Percentiles rank a stretch among this genome's conserved stretches.
Evolutionary conservation across 495 filamentous ascomycete genomes (phyloP).

Genomic region (Trichoderma reesei): DNA sequence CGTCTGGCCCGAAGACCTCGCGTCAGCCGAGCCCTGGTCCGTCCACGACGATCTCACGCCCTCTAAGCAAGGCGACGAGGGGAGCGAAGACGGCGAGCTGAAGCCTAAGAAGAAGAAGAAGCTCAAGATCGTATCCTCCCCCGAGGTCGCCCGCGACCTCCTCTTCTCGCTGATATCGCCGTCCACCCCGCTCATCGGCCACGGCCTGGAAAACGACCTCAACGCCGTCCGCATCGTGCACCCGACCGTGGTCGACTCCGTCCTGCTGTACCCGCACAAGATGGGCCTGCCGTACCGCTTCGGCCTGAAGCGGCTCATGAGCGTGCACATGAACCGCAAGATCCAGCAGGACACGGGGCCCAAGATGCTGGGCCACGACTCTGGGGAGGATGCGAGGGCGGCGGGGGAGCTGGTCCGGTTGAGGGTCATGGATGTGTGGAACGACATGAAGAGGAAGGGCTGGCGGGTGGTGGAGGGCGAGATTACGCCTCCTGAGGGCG

Average conservation of each 20-base stretch:
- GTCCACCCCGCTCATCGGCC: slow-evolving; percentile 74
- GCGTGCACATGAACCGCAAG: slow-evolving; percentile 51
- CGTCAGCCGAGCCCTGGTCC: slow-evolving; percentile 53
- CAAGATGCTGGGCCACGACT: slow-evolving; percentile 62
- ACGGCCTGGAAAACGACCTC: slow-evolving; percentile 92
- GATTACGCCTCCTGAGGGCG: slow-evolving; percentile 36
- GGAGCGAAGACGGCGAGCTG: slow-evolving; percentile 14
- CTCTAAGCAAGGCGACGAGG: slow-evolving; percentile 12
- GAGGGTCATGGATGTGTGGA: slow-evolving; percentile 57
- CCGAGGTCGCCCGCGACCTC: slow-evolving; percentile 58
- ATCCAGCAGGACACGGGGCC: slow-evolving; percentile 66
- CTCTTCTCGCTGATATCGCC: slow-evolving; percentile 63
- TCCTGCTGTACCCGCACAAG: slow-evolving; percentile 70
- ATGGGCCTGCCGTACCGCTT: slow-evolving; percentile 65
- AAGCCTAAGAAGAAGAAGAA: slow-evolving; percentile 17
- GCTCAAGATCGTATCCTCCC: slow-evolving; percentile 62
- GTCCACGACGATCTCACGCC: slow-evolving; percentile 14
- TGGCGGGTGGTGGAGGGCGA: slow-evolving; percentile 49
- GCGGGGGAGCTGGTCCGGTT: slow-evolving; percentile 76
- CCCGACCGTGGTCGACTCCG: slow-evolving; percentile 74
- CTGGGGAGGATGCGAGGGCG: slow-evolving; percentile 75
- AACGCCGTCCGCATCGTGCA: slow-evolving; percentile 77
- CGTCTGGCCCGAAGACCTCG: slow-evolving; percentile 63
- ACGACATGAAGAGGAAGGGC: slow-evolving; percentile 47
- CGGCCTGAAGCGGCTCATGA: slow-evolving; percentile 60